Evolutionary conservation across 257 asterid genomes (phyloP), one percentile per base, ranked within the genome.

Genomic region (Salvia splendens): DNA sequence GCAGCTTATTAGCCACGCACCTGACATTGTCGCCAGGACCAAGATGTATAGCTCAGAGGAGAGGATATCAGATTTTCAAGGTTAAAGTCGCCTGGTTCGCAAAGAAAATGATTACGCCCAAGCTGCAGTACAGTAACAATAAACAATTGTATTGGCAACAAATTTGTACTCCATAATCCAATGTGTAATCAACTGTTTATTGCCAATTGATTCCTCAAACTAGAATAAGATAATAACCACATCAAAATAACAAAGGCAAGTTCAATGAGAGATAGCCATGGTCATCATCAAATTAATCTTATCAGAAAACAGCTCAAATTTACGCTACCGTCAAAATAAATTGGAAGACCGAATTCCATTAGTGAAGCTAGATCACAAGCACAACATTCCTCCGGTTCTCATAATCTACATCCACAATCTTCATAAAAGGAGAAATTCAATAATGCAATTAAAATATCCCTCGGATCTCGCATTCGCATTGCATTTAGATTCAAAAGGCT

Each of bases 11-110:
- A 66, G 68, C 73, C 6, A 79, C 82, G 46, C 73, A 89, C 96
- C 95, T 76, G 95, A 84, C 96, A 87, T 92, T 65, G 67, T 65
- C 4, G 61, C 81, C 79, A 55, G 79, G 82, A 70, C 70, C 69
- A 64, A 15, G 61, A 65, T 63, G 78, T 59, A 72, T 63, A 73
- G 76, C 61, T 69, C 69, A 38, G 57, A 69, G 76, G 69, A 52
- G 55, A 53, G 70, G 15, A 35, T 12, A 30, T n/a, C 49, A 48
- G 61, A 67, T 70, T 70, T 64, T 75, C 61, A 47, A 62, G 43
- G 60, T 60, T 64, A 24, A 24, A 24, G 30, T 41, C 9, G 61
- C 56, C 64, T 8, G 46, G 59, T 60, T 62, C 55, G 67, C 57
- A 43, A 69, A 70, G 74, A 59, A 67, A 59, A 53, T 14, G 69